Conservation (phyloP, 2,329 filamentous ascomycete genomes). For the Huntiella omanensis region DNA sequence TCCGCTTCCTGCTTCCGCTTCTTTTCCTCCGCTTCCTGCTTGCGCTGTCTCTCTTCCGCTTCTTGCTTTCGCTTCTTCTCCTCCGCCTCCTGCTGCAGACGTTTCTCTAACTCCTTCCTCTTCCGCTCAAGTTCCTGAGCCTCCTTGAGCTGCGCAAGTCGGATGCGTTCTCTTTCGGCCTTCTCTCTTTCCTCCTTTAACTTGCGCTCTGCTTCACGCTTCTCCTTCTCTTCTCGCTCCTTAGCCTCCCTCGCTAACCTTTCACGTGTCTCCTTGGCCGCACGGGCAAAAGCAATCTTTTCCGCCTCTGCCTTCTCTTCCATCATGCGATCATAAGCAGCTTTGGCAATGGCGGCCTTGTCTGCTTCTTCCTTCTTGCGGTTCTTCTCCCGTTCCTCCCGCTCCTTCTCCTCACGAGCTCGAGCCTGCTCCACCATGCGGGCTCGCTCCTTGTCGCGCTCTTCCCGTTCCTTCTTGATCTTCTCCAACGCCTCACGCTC, state of each 20-base stretch:
- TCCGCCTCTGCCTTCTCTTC: constrained; percentile 3
- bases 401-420: constrained; percentile 4
- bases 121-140: constrained; percentile 26
- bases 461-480: constrained; percentile 10
- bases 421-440: constrained; percentile 7
- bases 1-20: constrained; percentile 24
- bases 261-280: constrained; percentile 2
- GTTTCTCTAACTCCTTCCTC: constrained; percentile 23
- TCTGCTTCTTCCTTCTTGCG: constrained; percentile 2
- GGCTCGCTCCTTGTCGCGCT: constrained; percentile 41
- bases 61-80: constrained; percentile 18
- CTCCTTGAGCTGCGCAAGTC: constrained; percentile 14
- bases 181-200: constrained; percentile 24
- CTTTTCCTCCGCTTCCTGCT: constrained; percentile 17
- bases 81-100: constrained; percentile 24
- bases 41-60: constrained; percentile 19
- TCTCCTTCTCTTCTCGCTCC: constrained; percentile 21
- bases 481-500: constrained; percentile 6
- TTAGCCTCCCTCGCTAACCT: constrained; percentile 1
- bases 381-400: constrained; percentile 19
- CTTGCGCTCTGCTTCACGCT: constrained; percentile 23
- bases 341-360: neutral
- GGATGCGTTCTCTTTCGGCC: constrained; percentile 19
- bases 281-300: neutral
- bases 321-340: constrained; percentile 1